Base-by-base conservation (phyloP, 2,329 filamentous ascomycete genomes). In the Colletotrichum acutatum region DNA sequence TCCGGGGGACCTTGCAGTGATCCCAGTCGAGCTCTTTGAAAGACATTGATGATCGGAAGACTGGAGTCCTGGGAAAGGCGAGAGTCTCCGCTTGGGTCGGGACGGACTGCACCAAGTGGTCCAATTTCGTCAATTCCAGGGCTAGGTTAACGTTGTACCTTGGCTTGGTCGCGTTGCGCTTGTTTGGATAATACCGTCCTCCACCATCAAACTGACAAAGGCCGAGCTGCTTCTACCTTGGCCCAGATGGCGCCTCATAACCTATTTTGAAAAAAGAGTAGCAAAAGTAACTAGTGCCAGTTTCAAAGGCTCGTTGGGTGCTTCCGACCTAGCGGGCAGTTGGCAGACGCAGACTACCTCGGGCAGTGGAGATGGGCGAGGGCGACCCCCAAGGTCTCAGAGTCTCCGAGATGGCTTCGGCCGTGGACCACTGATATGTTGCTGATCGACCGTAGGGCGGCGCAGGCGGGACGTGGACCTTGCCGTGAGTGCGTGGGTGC, bases 1-100 rank as follows among this genome's bases (percentile, higher is more conserved):
- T 67, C 63, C 16, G 56, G 56, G 56, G 63, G 68, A 24, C 56
- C 68, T 67, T 68, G 68, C 46, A 60, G 32, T 61, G 68, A 71
- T 56, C 62, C 62, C 56, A 49, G 63, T 32, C 34, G 5, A 24
- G 30, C 52, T 49, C 19, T 49, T 49, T 49, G 42, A 4, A 22
- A 49, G 42, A 49, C 42, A 19, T 19, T 12, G 16, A 42, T 42
- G 37, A 42, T 42, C 37, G 16, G 37, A 22, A 49, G 42, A 49
- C 19, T 28, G 24, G 32, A 56, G 37, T 37, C 24, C 63, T 56
- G 34, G 34, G 19, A 30, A 30, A 28, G 7, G 14, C 14, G 14
- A 42, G 5, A 22, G 46, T 53, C 60, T 53, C 46, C 46, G 61
- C 46, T n/a, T n/a, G 8, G 42, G 42, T 49, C 19, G 42, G 1